These are phyloP conservation scores for Microsporum audouinii DNA, from an alignment of 2,329 filamentous ascomycete species.

Conservation along the genomic window DNA sequence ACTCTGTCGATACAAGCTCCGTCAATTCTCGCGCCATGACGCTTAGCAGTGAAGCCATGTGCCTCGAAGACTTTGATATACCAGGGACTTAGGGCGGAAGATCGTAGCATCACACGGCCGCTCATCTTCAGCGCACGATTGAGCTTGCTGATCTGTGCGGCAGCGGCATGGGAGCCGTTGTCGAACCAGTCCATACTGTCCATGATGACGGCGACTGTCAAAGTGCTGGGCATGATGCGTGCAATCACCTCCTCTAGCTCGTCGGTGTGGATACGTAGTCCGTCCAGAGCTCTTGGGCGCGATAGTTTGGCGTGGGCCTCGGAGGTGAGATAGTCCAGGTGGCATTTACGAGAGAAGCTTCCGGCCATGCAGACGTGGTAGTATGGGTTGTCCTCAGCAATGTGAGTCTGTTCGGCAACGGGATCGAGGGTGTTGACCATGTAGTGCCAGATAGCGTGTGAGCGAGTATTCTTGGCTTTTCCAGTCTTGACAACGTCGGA, in stretches of 20 bases:
- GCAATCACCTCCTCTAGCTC: constrained; percentile 84
- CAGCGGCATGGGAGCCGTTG: constrained; percentile 47
- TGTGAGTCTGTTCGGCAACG: constrained; percentile 68
- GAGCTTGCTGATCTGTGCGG: constrained; percentile 59
- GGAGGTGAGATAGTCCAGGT: constrained; percentile 69
- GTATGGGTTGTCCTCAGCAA: constrained; percentile 83
- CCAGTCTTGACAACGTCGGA: constrained; percentile 46
- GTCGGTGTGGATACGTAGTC: constrained; percentile 81
- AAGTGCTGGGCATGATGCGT: constrained; percentile 64
- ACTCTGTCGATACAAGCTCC: constrained; percentile 81
- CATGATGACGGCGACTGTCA: constrained; percentile 88
- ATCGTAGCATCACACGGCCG: constrained; percentile 71
- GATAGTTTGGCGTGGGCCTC: constrained; percentile 67
- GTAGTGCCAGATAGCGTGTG: constrained; percentile 83
- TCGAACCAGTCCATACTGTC: constrained; percentile 99
- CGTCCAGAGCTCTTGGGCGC: constrained; percentile 59
- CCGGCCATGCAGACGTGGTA: constrained; percentile 79
- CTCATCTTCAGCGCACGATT: constrained; percentile 69
- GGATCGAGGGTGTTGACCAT: constrained; percentile 90
- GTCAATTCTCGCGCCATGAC: constrained; percentile 60
- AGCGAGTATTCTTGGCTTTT: constrained; percentile 43
- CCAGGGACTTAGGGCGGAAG: constrained; percentile 73
- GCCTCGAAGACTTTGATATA: constrained; percentile 71
- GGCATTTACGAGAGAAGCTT: constrained; percentile 60
- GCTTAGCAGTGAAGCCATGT: constrained; percentile 61